Evolutionary conservation across 2,329 filamentous ascomycete species (phyloP).

Genomic region (Trichophaea hybrida): DNA sequence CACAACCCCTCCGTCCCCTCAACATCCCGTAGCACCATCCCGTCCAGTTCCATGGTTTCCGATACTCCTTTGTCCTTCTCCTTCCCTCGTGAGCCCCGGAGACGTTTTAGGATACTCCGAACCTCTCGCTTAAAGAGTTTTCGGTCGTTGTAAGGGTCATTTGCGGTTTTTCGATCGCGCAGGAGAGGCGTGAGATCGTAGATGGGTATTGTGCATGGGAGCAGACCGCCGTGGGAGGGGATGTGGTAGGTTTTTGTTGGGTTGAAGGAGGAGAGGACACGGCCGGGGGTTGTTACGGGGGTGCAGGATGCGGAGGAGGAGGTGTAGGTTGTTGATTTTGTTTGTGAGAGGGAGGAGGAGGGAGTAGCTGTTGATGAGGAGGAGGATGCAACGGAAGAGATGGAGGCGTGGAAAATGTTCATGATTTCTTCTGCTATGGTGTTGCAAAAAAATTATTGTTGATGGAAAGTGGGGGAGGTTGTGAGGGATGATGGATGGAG

Average conservation of each 20-base stretch:
- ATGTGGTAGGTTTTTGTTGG: conserved; percentile 18
- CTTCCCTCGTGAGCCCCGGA: neutral
- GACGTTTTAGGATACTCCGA: neutral
- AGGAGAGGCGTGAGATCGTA: conserved; percentile 12
- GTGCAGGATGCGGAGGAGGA: conserved; percentile 8
- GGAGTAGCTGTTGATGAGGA: neutral
- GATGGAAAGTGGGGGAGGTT: neutral
- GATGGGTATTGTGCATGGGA: neutral
- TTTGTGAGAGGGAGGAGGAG: neutral
- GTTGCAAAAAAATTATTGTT: neutral
- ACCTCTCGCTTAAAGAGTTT: conserved; percentile 1
- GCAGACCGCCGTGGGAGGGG: conserved; percentile 11
- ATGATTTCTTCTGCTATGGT: neutral
- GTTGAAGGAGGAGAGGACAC: conserved; percentile 21
- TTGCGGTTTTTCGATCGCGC: neutral
- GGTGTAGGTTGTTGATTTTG: conserved; percentile 1
- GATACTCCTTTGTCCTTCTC: neutral
- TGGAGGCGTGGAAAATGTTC: neutral
- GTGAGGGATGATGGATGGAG: neutral
- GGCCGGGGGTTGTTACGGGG: conserved; percentile 7
- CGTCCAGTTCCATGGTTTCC: neutral
- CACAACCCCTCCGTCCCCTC: neutral
- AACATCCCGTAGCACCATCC: neutral
- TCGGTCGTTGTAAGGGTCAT: neutral
- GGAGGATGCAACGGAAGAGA: neutral